Conservation (phyloP, 495 filamentous ascomycete genomes). For the Aspergillus campestris region DNA sequence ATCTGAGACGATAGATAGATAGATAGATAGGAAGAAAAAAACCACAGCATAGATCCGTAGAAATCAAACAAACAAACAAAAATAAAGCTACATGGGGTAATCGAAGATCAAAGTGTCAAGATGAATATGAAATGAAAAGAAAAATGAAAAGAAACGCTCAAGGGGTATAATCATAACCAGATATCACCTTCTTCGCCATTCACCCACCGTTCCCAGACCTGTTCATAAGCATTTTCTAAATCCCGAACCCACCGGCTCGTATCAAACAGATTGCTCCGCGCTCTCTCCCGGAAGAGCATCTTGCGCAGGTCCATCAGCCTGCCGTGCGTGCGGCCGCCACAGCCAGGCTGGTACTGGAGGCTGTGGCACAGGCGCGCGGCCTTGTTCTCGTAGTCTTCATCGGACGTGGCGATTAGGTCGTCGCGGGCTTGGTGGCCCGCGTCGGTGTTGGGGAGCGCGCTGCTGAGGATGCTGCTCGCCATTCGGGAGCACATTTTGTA, state of each 20-base stretch:
- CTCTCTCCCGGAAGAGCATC: conserved; percentile 73
- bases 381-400: conserved; percentile 77
- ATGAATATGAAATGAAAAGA: not conserved
- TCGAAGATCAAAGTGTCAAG: too few relatives aligned
- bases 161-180: conserved; percentile 45
- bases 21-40: not conserved
- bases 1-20: not conserved
- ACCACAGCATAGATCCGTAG: not conserved
- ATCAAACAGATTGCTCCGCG: conserved; percentile 81
- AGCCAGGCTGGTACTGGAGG: conserved; percentile 49
- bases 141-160: conserved; percentile 4
- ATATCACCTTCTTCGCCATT: conserved; percentile 86
- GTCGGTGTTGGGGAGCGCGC: conserved; percentile 65
- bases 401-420: conserved; percentile 66
- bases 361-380: conserved; percentile 65
- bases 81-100: not conserved
- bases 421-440: conserved; percentile 58
- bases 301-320: conserved; percentile 66
- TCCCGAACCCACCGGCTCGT: conserved; percentile 88
- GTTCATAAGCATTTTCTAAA: conserved; percentile 79
- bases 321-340: conserved; percentile 51
- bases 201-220: conserved; percentile 85
- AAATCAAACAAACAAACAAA: not conserved
- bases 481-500: conserved; percentile 99
- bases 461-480: conserved; percentile 87